Percentiles rank a stretch among this genome's conserved stretches.
phyloP scores from a whole-genome alignment of 2,329 filamentous ascomycete species.

The Aspergillus sp. region DNA sequence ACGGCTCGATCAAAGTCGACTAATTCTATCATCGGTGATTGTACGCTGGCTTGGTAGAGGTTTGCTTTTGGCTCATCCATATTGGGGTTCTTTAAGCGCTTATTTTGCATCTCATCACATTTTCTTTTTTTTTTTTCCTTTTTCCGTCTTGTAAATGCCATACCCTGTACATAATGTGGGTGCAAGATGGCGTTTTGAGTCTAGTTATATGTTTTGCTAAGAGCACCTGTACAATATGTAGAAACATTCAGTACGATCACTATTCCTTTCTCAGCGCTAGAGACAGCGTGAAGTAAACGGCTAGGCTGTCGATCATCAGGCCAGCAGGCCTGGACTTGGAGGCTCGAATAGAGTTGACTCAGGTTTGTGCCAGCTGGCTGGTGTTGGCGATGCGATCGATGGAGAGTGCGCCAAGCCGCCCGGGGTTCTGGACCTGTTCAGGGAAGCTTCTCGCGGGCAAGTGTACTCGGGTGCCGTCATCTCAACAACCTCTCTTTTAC shows the following conservation, averaged over 20 bases:
- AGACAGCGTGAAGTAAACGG: background rate
- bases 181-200: slow-evolving; percentile 8
- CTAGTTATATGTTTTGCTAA: background rate
- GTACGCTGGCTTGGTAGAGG: background rate
- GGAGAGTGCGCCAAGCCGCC: slow-evolving; percentile 21
- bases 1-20: slow-evolving; percentile 97
- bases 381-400: background rate
- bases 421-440: slow-evolving; percentile 19
- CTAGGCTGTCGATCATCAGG: background rate
- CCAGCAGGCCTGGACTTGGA: background rate
- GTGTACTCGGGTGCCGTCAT: slow-evolving; percentile 13
- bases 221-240: slow-evolving; percentile 7
- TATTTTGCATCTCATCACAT: no score
- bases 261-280: background rate
- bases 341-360: background rate
- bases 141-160: slow-evolving; percentile 1
- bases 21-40: slow-evolving; percentile 41
- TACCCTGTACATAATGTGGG: slow-evolving; percentile 18
- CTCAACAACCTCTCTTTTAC: background rate
- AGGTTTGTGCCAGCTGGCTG: background rate
- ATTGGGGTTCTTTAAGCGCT: slow-evolving; percentile 1
- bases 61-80: background rate
- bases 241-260: background rate
- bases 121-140: background rate
- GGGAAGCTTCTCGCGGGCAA: slow-evolving; percentile 15